Evolutionary conservation across 257 asterid species (phyloP).

Genomic region (Nicotiana sylvestris): DNA sequence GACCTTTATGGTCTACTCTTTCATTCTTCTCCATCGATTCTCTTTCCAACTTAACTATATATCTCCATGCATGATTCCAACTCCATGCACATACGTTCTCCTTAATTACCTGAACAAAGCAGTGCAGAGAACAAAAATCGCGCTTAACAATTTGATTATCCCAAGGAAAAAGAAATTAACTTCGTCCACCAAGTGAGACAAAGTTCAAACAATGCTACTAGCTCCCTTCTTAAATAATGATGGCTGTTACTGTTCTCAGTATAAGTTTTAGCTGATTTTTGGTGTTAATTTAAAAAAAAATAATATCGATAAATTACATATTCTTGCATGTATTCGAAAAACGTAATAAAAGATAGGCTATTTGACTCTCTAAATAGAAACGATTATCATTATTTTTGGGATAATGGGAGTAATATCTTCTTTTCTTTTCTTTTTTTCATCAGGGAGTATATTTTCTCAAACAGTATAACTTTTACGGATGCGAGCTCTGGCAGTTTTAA

Average conservation of each 20-base stretch:
- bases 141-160: not conserved
- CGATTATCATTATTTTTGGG: not conserved
- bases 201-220: not conserved
- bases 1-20: too few relatives aligned
- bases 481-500: not conserved
- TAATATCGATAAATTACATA: not conserved
- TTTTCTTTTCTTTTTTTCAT: too few relatives aligned
- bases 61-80: too few relatives aligned
- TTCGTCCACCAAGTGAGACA: too few relatives aligned
- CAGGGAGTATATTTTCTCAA: not conserved
- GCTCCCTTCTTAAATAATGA: not conserved
- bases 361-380: not conserved
- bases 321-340: not conserved
- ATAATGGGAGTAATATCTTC: too few relatives aligned
- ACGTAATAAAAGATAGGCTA: not conserved
- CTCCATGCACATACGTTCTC: too few relatives aligned
- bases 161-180: not conserved
- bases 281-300: not conserved
- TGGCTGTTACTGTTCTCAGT: not conserved
- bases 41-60: too few relatives aligned
- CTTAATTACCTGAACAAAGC: too few relatives aligned
- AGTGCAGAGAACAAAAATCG: not conserved
- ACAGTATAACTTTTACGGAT: not conserved
- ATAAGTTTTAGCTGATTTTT: not conserved
- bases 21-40: too few relatives aligned